These are phyloP conservation scores for Ceratocystis huliohia DNA, from an alignment of 2,329 filamentous ascomycete species.

Conservation along the genomic window DNA sequence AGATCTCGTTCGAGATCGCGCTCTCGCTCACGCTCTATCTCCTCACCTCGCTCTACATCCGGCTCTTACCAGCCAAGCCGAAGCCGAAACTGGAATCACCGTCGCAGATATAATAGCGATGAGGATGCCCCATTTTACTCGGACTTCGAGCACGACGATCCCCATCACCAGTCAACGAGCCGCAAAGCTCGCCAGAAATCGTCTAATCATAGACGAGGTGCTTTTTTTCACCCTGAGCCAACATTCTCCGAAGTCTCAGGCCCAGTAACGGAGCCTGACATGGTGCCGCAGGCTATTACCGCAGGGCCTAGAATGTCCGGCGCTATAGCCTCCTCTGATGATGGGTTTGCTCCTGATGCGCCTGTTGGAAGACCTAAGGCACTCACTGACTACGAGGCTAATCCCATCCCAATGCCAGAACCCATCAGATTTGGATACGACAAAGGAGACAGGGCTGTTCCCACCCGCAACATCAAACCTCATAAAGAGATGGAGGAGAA, in stretches of 20 bases:
- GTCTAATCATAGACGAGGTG: neutral
- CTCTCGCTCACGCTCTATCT: conserved; percentile 22
- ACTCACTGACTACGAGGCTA: conserved; percentile 7
- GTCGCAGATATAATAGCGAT: neutral
- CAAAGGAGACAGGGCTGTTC: neutral
- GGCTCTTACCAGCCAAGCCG: neutral
- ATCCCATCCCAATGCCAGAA: conserved; percentile 6
- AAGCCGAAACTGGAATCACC: neutral
- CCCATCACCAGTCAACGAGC: neutral
- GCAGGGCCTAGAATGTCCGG: conserved; percentile 6
- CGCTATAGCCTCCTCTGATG: conserved; percentile 8
- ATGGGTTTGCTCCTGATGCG: neutral
- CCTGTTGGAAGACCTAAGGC: neutral
- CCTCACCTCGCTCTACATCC: conserved; percentile 17
- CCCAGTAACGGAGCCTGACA: conserved; percentile 11
- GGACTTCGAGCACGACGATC: neutral
- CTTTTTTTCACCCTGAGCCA: neutral
- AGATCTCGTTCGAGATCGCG: conserved; percentile 26
- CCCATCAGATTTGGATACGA: neutral
- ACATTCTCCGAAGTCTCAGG: conserved; percentile 18
- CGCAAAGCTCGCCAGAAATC: neutral
- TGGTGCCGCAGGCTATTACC: neutral
- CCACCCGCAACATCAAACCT: neutral
- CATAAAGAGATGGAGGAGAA: neutral
- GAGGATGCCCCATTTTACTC: neutral